Conservation (phyloP, 192 early-diverging fungal genomes). For the Chytriomyces sp. region DNA sequence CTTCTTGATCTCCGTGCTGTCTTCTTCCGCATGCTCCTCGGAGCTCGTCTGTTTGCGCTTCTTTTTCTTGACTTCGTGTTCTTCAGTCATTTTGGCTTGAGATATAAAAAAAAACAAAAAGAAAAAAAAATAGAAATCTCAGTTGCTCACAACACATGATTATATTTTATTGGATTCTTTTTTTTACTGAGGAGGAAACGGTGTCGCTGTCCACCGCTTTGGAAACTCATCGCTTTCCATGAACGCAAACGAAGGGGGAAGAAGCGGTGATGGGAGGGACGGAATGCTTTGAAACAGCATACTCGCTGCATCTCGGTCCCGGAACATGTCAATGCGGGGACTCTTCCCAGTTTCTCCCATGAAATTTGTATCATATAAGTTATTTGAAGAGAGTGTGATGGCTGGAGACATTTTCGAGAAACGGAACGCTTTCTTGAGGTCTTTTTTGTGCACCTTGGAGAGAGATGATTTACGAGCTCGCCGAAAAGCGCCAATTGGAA, state of each 20-base stretch:
- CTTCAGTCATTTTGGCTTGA: conserved; percentile 3
- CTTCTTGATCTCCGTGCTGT: neutral
- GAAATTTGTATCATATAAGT: neutral
- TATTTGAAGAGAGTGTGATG: conserved; percentile 14
- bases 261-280: neutral
- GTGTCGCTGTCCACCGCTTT: too few relatives aligned
- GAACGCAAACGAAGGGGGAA: neutral
- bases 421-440: conserved; percentile 24
- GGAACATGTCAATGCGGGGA: too few relatives aligned
- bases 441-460: conserved; percentile 5
- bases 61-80: conserved; percentile 29
- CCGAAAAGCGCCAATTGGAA: conserved; percentile 48
- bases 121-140: neutral
- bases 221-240: too few relatives aligned
- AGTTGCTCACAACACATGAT: too few relatives aligned
- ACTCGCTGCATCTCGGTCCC: too few relatives aligned
- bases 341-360: too few relatives aligned
- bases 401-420: conserved; percentile 8
- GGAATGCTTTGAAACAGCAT: neutral
- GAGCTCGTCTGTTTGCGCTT: conserved; percentile 21
- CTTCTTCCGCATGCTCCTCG: neutral
- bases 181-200: too few relatives aligned
- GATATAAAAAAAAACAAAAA: neutral
- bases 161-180: too few relatives aligned
- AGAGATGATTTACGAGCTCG: conserved; percentile 19